phyloP scores from a whole-genome alignment of 2,329 filamentous ascomycete species.

The Seiridium unicorne region DNA sequence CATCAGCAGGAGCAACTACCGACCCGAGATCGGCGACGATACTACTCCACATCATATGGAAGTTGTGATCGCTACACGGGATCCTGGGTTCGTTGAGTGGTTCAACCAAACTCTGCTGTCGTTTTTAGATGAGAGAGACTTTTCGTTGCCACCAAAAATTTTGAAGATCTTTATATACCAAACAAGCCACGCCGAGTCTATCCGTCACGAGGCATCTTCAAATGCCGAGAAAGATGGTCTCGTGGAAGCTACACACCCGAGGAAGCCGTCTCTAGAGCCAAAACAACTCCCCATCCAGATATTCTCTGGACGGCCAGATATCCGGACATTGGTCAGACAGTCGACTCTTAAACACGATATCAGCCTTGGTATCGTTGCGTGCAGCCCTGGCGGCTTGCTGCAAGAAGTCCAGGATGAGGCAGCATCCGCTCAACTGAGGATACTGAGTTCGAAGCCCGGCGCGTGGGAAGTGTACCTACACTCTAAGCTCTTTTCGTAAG shows the following conservation, averaged over 20 bases:
- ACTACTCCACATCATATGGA: slow-evolving; percentile 12
- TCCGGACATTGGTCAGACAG: slow-evolving; percentile 15
- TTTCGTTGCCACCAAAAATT: slow-evolving; percentile 12
- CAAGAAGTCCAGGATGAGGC: slow-evolving; percentile 22
- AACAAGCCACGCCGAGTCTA: slow-evolving; percentile 11
- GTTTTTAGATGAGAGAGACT: slow-evolving; percentile 18
- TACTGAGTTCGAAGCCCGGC: slow-evolving; percentile 16
- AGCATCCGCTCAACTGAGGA: slow-evolving; percentile 22
- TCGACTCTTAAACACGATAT: slow-evolving; percentile 14
- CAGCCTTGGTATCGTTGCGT: slow-evolving; percentile 24
- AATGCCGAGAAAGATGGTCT: background rate
- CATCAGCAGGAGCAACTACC: slow-evolving; percentile 15
- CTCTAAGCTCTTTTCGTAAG: slow-evolving; percentile 25
- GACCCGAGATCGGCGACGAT: slow-evolving; percentile 3
- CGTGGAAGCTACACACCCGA: no score
- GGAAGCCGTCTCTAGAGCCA: slow-evolving; percentile 5
- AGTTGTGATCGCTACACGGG: slow-evolving; percentile 28
- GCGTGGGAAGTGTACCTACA: slow-evolving; percentile 26
- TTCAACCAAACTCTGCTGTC: slow-evolving; percentile 17
- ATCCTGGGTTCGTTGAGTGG: background rate
- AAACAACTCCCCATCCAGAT: slow-evolving; percentile 8
- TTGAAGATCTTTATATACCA: slow-evolving; percentile 21
- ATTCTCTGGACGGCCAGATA: slow-evolving; percentile 18
- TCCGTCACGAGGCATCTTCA: background rate
- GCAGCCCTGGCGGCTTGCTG: slow-evolving; percentile 22